Conservation (phyloP, 1,284 basidiomycete genomes). For the Agroathelia rolfsii region DNA sequence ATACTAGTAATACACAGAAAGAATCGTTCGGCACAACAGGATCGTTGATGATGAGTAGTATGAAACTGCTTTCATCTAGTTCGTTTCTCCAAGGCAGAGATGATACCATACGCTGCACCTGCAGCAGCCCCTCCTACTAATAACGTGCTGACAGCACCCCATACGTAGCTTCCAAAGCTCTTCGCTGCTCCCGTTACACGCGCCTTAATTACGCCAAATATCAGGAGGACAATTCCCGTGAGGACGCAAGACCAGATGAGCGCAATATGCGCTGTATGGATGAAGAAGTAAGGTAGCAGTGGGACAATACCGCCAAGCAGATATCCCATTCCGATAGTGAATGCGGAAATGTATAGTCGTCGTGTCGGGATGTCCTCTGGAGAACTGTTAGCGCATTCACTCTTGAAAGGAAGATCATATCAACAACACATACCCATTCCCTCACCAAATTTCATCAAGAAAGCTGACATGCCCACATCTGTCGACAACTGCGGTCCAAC, state of each 20-base stretch:
- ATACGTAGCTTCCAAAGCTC: constrained; percentile 50
- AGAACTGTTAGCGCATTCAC: too few species aligned
- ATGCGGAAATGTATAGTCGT: constrained; percentile 72
- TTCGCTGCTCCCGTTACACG: constrained; percentile 75
- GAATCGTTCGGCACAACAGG: too few species aligned
- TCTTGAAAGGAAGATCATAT: too few species aligned
- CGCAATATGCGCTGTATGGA: constrained; percentile 52
- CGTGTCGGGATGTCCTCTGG: constrained; percentile 73
- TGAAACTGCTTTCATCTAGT: too few species aligned
- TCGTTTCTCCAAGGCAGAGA: constrained; percentile 57
- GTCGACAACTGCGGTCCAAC: constrained; percentile 60
- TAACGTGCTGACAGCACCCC: constrained; percentile 83
- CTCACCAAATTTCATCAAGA: constrained; percentile 88
- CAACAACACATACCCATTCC: constrained; percentile 58
- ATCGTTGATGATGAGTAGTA: too few species aligned
- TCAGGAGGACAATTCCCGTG: constrained; percentile 76
- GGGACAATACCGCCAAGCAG: constrained; percentile 84
- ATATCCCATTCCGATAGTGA: constrained; percentile 87
- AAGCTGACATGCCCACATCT: constrained; percentile 78
- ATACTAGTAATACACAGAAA: too few species aligned
- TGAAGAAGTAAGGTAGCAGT: constrained; percentile 86
- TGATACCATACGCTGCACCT: constrained; percentile 81
- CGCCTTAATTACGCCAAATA: constrained; percentile 87
- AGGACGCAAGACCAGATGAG: constrained; percentile 67
- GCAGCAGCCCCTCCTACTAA: constrained; percentile 87